These are phyloP conservation scores for Clitopilus hobsonii DNA, from an alignment of 768 basidiomycete genomes.

Conservation along the genomic window DNA sequence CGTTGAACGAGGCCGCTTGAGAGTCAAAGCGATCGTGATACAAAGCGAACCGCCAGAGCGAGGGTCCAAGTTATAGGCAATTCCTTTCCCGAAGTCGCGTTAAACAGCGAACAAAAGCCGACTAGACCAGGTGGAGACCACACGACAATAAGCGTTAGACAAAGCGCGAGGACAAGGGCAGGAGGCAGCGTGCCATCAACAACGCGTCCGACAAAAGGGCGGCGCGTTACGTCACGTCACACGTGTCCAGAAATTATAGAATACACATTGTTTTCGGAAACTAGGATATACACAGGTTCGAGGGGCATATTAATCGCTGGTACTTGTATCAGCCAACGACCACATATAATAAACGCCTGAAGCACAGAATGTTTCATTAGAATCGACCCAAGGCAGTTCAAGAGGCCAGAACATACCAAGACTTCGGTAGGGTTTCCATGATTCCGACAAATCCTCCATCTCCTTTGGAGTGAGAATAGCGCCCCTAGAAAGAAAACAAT, in stretches of 20 bases:
- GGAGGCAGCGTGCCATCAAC: constrained; percentile 11
- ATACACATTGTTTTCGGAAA: constrained; percentile 1
- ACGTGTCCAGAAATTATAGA: constrained; percentile 2
- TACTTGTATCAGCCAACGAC: constrained; percentile 53
- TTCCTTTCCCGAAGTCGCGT: background rate
- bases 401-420: constrained; percentile 41
- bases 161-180: constrained; percentile 11
- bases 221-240: background rate
- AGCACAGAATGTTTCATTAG: background rate
- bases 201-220: constrained; percentile 1
- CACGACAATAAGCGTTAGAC: constrained; percentile 8
- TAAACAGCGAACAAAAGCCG: constrained; percentile 10
- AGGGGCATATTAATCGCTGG: constrained; percentile 1
- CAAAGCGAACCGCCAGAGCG: background rate
- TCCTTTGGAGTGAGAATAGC: constrained; percentile 74
- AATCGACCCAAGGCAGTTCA: background rate
- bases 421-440: constrained; percentile 81
- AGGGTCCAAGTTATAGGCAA: background rate
- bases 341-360: constrained; percentile 86
- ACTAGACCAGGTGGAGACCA: constrained; percentile 8
- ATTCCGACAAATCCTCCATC: constrained; percentile 72
- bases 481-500: constrained; percentile 39
- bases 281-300: background rate
- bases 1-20: background rate
- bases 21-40: background rate